Percentiles rank a stretch among this genome's conserved stretches.
These are phyloP conservation scores for Yarrowia bubula DNA, from an alignment of 805 yeast species.

Conservation along the genomic window DNA sequence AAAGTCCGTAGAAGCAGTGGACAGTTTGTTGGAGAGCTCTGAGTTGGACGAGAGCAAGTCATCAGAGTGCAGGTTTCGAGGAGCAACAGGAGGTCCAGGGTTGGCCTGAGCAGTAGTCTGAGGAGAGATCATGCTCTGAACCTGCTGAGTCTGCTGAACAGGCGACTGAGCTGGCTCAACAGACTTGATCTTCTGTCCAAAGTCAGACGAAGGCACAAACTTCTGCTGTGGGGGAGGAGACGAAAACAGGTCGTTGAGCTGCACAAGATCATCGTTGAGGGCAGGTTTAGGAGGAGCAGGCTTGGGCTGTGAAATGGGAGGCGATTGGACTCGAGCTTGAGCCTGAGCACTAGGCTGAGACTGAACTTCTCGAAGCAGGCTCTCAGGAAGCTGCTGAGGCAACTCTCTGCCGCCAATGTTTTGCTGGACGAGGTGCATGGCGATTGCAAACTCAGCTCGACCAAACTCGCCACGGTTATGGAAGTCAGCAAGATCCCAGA, in stretches of 20 bases:
- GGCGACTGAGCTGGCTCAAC: slow-evolving; percentile 27
- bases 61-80: slow-evolving; percentile 25
- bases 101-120: slow-evolving; percentile 32
- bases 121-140: not conserved
- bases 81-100: slow-evolving; percentile 33
- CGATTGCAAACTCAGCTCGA: slow-evolving; percentile 82
- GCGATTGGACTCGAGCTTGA: not conserved
- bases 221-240: slow-evolving; percentile 39
- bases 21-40: slow-evolving; percentile 63
- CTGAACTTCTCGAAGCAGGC: slow-evolving; percentile 43
- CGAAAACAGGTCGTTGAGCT: slow-evolving; percentile 54
- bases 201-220: slow-evolving; percentile 79
- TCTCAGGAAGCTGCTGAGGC: slow-evolving; percentile 74
- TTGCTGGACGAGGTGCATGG: slow-evolving; percentile 88
- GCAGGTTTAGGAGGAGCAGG: slow-evolving; percentile 29
- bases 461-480: slow-evolving; percentile 81
- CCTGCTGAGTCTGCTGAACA: slow-evolving; percentile 23
- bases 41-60: slow-evolving; percentile 53
- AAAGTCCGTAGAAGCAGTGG: slow-evolving; percentile 78
- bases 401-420: slow-evolving; percentile 72
- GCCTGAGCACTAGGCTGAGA: slow-evolving; percentile 27
- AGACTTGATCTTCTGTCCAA: slow-evolving; percentile 58
- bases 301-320: slow-evolving; percentile 19
- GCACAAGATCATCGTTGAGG: slow-evolving; percentile 40
- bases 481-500: slow-evolving; percentile 94